These are phyloP conservation scores for Desmodesmus armatus DNA, from an alignment of 139 green algal species.

Conservation along the genomic window DNA sequence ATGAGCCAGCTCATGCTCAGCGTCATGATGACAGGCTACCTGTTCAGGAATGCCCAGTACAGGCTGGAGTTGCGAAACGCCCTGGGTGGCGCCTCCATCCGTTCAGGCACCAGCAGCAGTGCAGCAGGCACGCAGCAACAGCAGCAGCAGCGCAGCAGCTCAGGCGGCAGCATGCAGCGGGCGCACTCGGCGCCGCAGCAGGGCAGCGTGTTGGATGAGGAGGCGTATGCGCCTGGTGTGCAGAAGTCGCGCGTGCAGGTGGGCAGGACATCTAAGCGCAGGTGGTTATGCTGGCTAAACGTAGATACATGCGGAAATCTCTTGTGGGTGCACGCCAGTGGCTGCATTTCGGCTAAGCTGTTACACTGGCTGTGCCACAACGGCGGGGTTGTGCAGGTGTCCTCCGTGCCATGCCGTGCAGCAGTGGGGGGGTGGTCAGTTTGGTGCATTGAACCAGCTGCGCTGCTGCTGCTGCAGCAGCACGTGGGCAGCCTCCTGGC, in stretches of 20 bases:
- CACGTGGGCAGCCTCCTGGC: no score
- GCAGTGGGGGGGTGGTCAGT: no score
- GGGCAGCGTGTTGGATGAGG: constrained; percentile 14
- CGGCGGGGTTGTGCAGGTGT: background rate
- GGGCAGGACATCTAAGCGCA: no score
- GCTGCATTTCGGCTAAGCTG: background rate
- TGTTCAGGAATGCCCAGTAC: constrained; percentile 46
- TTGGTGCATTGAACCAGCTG: no score
- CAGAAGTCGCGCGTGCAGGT: constrained; percentile 70
- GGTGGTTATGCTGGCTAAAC: no score
- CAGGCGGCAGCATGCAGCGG: constrained; percentile 11
- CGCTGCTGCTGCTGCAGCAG: no score
- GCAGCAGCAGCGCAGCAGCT: background rate
- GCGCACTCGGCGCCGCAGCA: constrained; percentile 5
- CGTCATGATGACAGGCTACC: constrained; percentile 82
- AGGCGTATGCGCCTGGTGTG: constrained; percentile 62
- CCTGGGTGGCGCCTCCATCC: background rate
- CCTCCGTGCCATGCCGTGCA: no score
- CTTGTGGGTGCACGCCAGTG: no score
- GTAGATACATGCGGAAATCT: no score
- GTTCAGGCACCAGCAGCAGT: background rate
- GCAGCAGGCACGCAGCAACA: constrained; percentile 11
- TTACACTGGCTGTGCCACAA: background rate
- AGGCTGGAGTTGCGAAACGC: constrained; percentile 23
- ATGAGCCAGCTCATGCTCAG: constrained; percentile 87